A percentile compares a stretch with the other conserved stretches of the same genome.
Evolutionary conservation across 495 filamentous ascomycete genomes (phyloP).

Genomic region (Xylaria flabelliformis): DNA sequence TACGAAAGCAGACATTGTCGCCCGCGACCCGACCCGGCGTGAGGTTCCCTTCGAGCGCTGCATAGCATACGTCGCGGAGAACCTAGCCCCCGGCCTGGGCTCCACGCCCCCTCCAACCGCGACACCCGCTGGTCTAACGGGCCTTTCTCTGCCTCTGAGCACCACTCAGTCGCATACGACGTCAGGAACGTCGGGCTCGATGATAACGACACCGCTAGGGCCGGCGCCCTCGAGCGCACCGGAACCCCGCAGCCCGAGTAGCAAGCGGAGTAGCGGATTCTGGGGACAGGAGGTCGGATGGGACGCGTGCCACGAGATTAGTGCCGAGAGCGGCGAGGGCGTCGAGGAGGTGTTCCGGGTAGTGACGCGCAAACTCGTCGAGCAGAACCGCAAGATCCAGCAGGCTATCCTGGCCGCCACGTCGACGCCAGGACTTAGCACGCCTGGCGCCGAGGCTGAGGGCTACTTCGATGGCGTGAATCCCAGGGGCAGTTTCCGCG

Average conservation of each 20-base stretch:
- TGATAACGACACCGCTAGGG: slow-evolving; percentile 20
- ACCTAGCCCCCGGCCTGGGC: slow-evolving; percentile 71
- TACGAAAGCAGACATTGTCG: slow-evolving; percentile 91
- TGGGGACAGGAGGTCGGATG: slow-evolving; percentile 93
- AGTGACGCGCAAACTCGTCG: slow-evolving; percentile 91
- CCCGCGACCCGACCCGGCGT: slow-evolving; percentile 73
- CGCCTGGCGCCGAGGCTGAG: slow-evolving; percentile 37
- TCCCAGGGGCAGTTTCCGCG: slow-evolving; percentile 63
- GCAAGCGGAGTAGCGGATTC: slow-evolving; percentile 81
- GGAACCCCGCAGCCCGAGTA: slow-evolving; percentile 68
- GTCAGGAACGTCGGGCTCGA: slow-evolving; percentile 36
- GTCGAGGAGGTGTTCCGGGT: slow-evolving; percentile 98
- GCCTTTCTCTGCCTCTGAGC: slow-evolving; percentile 28
- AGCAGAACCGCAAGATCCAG: slow-evolving; percentile 78
- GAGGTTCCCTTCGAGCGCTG: slow-evolving; percentile 92
- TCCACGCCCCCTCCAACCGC: slow-evolving; percentile 72
- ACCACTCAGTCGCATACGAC: slow-evolving; percentile 33
- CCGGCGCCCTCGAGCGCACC: slow-evolving; percentile 38
- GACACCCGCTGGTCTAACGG: slow-evolving; percentile 39
- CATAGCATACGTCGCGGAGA: slow-evolving; percentile 92
- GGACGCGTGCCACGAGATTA: slow-evolving; percentile 97
- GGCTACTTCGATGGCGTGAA: slow-evolving; percentile 57
- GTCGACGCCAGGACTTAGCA: slow-evolving; percentile 42
- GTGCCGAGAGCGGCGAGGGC: slow-evolving; percentile 91
- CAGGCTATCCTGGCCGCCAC: slow-evolving; percentile 57